Evolutionary conservation across 2,329 filamentous ascomycete genomes (phyloP).

Genomic region (Colletotrichum chrysophilum): DNA sequence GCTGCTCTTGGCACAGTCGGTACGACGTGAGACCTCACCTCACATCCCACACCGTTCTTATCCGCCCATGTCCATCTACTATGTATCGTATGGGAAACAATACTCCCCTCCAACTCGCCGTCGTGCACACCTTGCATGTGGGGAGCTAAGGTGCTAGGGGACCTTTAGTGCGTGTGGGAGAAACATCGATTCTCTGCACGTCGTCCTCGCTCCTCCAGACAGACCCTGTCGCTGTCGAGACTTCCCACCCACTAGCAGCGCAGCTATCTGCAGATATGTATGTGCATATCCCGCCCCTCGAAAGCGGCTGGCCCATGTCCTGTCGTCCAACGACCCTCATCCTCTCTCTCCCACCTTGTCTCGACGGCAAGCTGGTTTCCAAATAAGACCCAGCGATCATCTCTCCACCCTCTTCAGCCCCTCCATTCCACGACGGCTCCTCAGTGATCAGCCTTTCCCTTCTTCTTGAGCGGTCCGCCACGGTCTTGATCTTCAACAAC

Average conservation of each 20-base stretch:
- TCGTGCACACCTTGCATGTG: conserved; percentile 17
- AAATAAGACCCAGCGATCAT: conserved; percentile 21
- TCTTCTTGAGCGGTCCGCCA: conserved; percentile 8
- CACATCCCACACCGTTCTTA: conserved; percentile 17
- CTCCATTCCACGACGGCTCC: conserved; percentile 17
- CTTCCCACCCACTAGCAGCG: conserved; percentile 12
- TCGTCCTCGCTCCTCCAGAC: conserved; percentile 3
- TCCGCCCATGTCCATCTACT: conserved; percentile 7
- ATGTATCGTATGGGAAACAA: conserved; percentile 4
- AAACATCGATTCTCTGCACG: conserved; percentile 18
- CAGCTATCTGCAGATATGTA: conserved; percentile 23
- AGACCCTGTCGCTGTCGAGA: conserved; percentile 13
- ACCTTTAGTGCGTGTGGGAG: conserved; percentile 19
- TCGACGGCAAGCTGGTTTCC: conserved; percentile 13
- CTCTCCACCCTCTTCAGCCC: conserved; percentile 20
- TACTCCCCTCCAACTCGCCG: conserved; percentile 3
- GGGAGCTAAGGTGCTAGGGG: conserved; percentile 20
- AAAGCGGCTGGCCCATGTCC: conserved; percentile 13
- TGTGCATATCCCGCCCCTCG: conserved; percentile 20
- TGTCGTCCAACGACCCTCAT: conserved; percentile 15
- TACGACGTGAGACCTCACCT: conserved; percentile 20
- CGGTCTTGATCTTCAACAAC: conserved; percentile 3
- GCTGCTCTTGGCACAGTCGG: conserved; percentile 4
- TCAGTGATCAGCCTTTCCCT: conserved; percentile 12
- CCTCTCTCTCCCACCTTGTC: conserved; percentile 3